These are phyloP conservation scores for Actinidia chinensis DNA, from an alignment of 179 eudicot species.

Conservation along the genomic window DNA sequence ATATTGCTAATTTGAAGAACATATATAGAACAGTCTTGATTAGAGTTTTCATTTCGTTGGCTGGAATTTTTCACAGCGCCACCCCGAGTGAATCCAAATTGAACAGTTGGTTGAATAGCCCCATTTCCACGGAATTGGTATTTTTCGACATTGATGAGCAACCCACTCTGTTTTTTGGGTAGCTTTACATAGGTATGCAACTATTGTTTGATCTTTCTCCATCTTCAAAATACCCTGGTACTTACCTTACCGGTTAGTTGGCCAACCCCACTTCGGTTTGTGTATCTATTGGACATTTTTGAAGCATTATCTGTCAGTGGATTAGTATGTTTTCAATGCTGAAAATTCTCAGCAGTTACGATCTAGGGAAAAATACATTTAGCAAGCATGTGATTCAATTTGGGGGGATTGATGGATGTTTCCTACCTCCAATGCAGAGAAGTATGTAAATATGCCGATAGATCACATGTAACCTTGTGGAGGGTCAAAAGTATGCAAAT, in stretches of 20 bases:
- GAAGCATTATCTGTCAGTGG: background rate
- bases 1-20: constrained; percentile 10
- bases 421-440: constrained; percentile 41
- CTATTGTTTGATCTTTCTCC: background rate
- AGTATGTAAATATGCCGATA: constrained; percentile 67
- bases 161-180: no score
- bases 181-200: no score
- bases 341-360: background rate
- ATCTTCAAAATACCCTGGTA: no score
- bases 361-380: background rate
- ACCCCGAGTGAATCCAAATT: constrained; percentile 88
- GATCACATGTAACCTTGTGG: constrained; percentile 75
- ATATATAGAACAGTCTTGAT: background rate
- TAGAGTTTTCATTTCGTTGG: constrained; percentile 17
- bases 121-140: constrained; percentile 96
- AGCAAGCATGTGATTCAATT: background rate
- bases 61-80: constrained; percentile 89
- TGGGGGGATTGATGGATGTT: background rate
- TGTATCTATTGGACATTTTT: background rate
- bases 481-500: constrained; percentile 78
- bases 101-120: constrained; percentile 98
- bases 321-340: background rate
- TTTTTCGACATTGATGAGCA: constrained; percentile 10
- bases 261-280: background rate
- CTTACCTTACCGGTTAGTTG: background rate